Evolutionary conservation across 129 eudicot genomes (phyloP), one percentile per base, ranked within the genome.

Genomic region (Chrysanthemum seticuspe): DNA sequence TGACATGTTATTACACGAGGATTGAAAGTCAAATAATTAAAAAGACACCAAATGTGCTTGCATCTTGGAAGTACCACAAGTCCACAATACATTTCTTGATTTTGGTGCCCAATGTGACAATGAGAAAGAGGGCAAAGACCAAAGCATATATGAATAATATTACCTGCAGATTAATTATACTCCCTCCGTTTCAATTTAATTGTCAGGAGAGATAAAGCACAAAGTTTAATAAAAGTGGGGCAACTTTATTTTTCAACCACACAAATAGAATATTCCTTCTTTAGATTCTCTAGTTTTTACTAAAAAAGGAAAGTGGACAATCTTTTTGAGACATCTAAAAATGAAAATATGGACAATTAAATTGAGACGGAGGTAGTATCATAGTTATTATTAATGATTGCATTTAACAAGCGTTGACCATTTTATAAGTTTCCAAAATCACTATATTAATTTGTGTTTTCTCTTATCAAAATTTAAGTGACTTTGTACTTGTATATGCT

Each of bases 351-450:
- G n/a, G n/a, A n/a, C n/a, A n/a, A n/a, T n/a, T n/a, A n/a, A n/a
- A n/a, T n/a, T n/a, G n/a, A n/a, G n/a, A n/a, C n/a, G n/a, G n/a
- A n/a, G n/a, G n/a, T n/a, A n/a, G n/a, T n/a, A n/a, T n/a, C n/a
- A n/a, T n/a, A 59, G 60, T 61, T 61, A 21, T 49, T 49, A 51
- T 60, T 70, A 69, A 69, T 77, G 64, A 77, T 60, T 70, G 71
- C 81, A 77, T 69, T 60, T 47, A 68, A 61, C 56, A 68, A 69
- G 65, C 63, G 81, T 70, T 76, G 70, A 76, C 80, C 47, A 59
- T 21, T 40, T 9, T 11, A 44, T 45, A 0, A 36, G 18, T 71
- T 57, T 58, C 23, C 40, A 40, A 36, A 55, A 14, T 53, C 45
- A 69, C 13, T 14, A 68, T 25, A 50, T 50, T 52, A 13, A 15